Evolutionary conservation across 2,329 filamentous ascomycete species (phyloP).

Genomic region (Neophaeococcomyces aloes): DNA sequence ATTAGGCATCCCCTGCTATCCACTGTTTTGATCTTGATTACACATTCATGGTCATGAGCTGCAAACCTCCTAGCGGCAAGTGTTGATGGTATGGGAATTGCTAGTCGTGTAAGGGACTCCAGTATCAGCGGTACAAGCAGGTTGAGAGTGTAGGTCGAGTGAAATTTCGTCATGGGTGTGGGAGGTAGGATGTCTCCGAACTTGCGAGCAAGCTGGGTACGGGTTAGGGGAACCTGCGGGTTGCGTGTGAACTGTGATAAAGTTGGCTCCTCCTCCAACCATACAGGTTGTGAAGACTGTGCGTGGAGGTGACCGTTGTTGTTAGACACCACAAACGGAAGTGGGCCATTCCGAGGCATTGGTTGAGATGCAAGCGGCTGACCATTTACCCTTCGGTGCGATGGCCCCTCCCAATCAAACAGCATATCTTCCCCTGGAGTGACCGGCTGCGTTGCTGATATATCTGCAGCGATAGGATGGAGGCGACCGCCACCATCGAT

Average conservation of each 20-base stretch:
- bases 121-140: constrained; percentile 70
- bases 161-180: constrained; percentile 82
- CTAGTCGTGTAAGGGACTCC: constrained; percentile 73
- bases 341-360: constrained; percentile 11
- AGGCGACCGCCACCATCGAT: constrained; percentile 43
- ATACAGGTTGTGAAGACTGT: constrained; percentile 27
- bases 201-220: constrained; percentile 77
- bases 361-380: constrained; percentile 26
- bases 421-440: constrained; percentile 60
- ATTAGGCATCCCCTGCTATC: constrained; percentile 41
- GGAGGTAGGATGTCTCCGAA: constrained; percentile 88
- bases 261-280: constrained; percentile 73
- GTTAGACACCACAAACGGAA: constrained; percentile 33
- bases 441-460: constrained; percentile 80
- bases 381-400: constrained; percentile 35
- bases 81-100: constrained; percentile 50
- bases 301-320: constrained; percentile 10
- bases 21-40: constrained; percentile 62
- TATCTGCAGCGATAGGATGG: constrained; percentile 31
- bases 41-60: constrained; percentile 45
- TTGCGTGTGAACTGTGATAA: constrained; percentile 71
- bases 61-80: constrained; percentile 29
- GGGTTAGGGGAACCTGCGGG: constrained; percentile 66
- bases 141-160: constrained; percentile 65
- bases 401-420: constrained; percentile 80